A percentile compares a stretch with the other conserved stretches of the same genome.
Evolutionary conservation across 495 filamentous ascomycete genomes (phyloP).

Genomic region (Aspergillus sparsus): DNA sequence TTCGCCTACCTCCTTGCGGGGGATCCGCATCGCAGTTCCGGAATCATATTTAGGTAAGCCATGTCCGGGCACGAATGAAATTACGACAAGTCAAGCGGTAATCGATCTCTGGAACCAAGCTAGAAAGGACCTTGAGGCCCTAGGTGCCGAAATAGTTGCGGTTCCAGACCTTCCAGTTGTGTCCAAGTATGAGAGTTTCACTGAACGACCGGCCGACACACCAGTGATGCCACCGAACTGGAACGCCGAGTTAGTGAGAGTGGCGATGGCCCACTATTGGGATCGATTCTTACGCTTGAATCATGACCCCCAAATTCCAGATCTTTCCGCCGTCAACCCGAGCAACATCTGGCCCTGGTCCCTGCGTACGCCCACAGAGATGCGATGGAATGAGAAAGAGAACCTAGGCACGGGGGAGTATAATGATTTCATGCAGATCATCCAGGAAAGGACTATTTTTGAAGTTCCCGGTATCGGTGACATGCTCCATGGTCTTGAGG

Average conservation of each 20-base stretch:
- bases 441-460: constrained; percentile 3
- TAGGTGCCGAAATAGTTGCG: neutral
- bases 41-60: neutral
- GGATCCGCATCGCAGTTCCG: neutral
- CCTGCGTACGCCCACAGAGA: constrained; percentile 6
- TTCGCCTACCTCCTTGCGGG: neutral
- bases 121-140: neutral
- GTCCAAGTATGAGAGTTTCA: neutral
- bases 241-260: neutral
- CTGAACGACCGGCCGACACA: neutral
- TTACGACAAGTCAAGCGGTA: neutral
- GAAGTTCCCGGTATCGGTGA: constrained; percentile 4
- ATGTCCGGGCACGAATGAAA: neutral
- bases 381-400: neutral
- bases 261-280: constrained; percentile 22
- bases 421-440: neutral
- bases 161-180: constrained; percentile 5
- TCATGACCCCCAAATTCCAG: constrained; percentile 5
- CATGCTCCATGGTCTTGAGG: constrained; percentile 16
- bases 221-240: neutral
- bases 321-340: constrained; percentile 6
- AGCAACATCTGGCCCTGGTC: constrained; percentile 13
- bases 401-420: neutral
- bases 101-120: neutral
- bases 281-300: constrained; percentile 23